phyloP scores from a whole-genome alignment of 192 early-diverging fungal genomes.

The Pecoramyces ruminantium region DNA sequence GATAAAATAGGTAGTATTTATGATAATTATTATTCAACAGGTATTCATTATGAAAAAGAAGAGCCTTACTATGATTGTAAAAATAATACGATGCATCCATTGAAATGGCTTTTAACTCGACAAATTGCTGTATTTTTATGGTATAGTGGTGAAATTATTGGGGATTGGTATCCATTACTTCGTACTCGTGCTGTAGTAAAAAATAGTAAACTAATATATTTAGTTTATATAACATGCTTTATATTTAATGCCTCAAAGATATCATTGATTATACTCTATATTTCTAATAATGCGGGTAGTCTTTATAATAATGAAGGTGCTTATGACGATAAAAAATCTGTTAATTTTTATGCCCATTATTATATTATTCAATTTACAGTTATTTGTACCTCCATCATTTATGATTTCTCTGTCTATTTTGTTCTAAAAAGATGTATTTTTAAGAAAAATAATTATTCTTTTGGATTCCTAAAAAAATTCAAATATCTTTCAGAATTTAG shows the following conservation, averaged over 20 bases:
- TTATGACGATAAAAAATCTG: background rate
- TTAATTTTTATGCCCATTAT: background rate
- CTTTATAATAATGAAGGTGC: background rate
- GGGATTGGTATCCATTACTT: background rate
- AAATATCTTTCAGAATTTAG: background rate
- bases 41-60: too few relatives aligned
- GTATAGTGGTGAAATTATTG: background rate
- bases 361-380: too few relatives aligned
- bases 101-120: background rate
- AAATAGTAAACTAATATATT: background rate
- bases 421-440: background rate
- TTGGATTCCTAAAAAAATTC: background rate
- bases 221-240: background rate
- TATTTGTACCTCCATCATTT: too few relatives aligned
- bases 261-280: background rate
- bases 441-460: background rate
- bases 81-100: background rate
- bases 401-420: background rate
- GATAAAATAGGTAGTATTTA: too few relatives aligned
- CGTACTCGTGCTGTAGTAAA: background rate
- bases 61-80: too few relatives aligned
- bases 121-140: background rate
- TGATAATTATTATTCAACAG: too few relatives aligned
- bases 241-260: background rate
- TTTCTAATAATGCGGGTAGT: background rate